A percentile compares a stretch with the other conserved stretches of the same genome.
Conservation (phyloP, 495 filamentous ascomycete genomes). For the Astrothelium subdiscretum region DNA sequence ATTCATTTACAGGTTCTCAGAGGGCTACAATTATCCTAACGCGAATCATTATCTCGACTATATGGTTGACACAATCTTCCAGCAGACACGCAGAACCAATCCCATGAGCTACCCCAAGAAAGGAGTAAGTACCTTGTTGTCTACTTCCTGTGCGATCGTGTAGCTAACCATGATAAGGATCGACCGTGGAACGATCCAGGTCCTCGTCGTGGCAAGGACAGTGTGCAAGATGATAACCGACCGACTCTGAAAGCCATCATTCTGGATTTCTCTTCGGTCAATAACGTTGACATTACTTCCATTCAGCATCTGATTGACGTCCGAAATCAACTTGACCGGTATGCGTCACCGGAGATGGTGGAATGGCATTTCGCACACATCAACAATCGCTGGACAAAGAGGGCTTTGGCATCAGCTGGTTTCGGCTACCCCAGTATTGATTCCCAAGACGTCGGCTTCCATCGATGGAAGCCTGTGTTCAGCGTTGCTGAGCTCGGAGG, state of each 20-base stretch:
- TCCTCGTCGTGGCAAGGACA: constrained; percentile 46
- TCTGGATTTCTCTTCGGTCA: constrained; percentile 89
- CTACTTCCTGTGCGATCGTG: background rate
- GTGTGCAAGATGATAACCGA: constrained; percentile 39
- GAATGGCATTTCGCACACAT: constrained; percentile 96
- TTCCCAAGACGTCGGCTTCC: constrained; percentile 36
- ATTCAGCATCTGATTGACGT: constrained; percentile 94
- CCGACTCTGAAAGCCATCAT: constrained; percentile 86
- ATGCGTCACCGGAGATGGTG: constrained; percentile 69
- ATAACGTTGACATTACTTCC: constrained; percentile 91
- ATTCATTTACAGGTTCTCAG: constrained; percentile 95
- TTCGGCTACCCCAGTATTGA: constrained; percentile 73
- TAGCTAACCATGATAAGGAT: constrained; percentile 36
- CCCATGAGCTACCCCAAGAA: constrained; percentile 45
- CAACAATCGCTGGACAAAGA: constrained; percentile 96
- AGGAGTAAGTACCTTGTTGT: constrained; percentile 35
- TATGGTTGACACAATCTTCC: constrained; percentile 62
- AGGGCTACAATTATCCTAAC: constrained; percentile 95
- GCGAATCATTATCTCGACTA: constrained; percentile 82
- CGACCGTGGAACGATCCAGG: constrained; percentile 95
- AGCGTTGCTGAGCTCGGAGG: constrained; percentile 84
- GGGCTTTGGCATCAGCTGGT: constrained; percentile 79
- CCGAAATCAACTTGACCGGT: constrained; percentile 90
- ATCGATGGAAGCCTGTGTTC: constrained; percentile 93
- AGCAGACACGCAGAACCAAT: constrained; percentile 67